phyloP scores from a whole-genome alignment of 495 filamentous ascomycete species.

The Aspergillus nanangensis region DNA sequence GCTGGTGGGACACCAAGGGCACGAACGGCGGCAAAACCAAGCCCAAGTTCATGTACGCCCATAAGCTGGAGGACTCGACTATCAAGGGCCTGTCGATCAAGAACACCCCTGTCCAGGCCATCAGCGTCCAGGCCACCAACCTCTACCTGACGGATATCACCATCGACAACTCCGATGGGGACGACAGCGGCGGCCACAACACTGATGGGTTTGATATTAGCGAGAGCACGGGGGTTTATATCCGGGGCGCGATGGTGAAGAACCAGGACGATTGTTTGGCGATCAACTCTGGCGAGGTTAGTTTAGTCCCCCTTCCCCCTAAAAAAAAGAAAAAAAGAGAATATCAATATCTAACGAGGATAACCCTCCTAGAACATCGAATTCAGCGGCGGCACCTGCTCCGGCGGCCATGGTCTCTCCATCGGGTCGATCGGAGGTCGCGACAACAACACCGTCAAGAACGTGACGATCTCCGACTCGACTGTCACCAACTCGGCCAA shows the following conservation, averaged over 20 bases:
- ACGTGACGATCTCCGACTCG: slow-evolving; percentile 50
- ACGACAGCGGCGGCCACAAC: slow-evolving; percentile 51
- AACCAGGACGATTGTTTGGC: slow-evolving; percentile 65
- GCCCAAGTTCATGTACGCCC: slow-evolving; percentile 55
- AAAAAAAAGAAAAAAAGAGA: no score
- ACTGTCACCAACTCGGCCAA: slow-evolving; percentile 52
- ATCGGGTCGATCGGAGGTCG: slow-evolving; percentile 67
- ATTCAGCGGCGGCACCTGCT: slow-evolving; percentile 50
- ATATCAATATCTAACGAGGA: not conserved
- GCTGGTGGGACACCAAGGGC: slow-evolving; percentile 52
- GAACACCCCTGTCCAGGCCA: slow-evolving; percentile 60
- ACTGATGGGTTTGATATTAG: slow-evolving; percentile 66
- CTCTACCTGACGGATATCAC: slow-evolving; percentile 48
- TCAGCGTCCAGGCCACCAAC: slow-evolving; percentile 52
- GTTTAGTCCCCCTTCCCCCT: not conserved
- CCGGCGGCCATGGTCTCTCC: slow-evolving; percentile 62
- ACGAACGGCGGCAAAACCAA: slow-evolving; percentile 53
- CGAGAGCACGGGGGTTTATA: slow-evolving; percentile 43
- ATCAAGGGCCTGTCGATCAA: slow-evolving; percentile 42
- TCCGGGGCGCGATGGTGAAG: slow-evolving; percentile 49
- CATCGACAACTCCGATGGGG: slow-evolving; percentile 58
- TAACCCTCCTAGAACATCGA: slow-evolving; percentile 37
- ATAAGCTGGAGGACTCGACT: slow-evolving; percentile 36
- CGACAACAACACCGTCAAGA: slow-evolving; percentile 53
- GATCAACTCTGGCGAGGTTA: slow-evolving; percentile 52